A percentile compares a stretch with the other conserved stretches of the same genome.
These are phyloP conservation scores for Suillus decipiens DNA, from an alignment of 768 basidiomycete species.

Conservation along the genomic window DNA sequence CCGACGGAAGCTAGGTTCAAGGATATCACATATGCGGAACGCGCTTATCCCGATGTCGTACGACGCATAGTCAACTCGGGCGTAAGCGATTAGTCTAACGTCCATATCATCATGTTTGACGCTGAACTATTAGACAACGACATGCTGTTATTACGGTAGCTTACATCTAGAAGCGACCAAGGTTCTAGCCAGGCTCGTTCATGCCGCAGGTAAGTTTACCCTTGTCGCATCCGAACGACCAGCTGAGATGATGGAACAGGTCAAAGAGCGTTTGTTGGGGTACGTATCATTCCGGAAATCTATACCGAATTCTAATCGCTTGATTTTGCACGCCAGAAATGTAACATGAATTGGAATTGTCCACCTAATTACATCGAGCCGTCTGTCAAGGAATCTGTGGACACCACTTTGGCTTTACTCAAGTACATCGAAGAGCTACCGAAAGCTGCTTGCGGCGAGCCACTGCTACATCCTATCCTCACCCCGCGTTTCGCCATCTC, in stretches of 20 bases:
- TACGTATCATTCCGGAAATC: constrained; percentile 38
- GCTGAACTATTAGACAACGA: constrained; percentile 76
- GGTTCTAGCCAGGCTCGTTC: constrained; percentile 74
- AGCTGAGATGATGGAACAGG: constrained; percentile 41
- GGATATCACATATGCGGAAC: constrained; percentile 67
- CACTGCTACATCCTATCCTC: constrained; percentile 84
- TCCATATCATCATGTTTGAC: constrained; percentile 13
- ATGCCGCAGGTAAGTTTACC: constrained; percentile 50
- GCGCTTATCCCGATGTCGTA: constrained; percentile 72
- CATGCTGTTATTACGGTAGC: constrained; percentile 89
- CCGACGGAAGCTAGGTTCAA: constrained; percentile 81
- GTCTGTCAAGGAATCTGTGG: constrained; percentile 57
- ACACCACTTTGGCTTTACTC: constrained; percentile 65
- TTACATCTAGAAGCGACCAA: constrained; percentile 82
- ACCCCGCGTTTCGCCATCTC: constrained; percentile 97
- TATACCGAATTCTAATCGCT: neutral
- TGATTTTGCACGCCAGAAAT: constrained; percentile 30
- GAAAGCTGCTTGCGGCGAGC: constrained; percentile 36
- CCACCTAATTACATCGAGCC: constrained; percentile 72
- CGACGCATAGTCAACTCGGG: constrained; percentile 70
- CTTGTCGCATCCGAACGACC: constrained; percentile 2
- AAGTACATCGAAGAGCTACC: constrained; percentile 63
- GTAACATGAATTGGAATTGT: constrained; percentile 57
- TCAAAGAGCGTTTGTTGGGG: constrained; percentile 85
- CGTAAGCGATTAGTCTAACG: constrained; percentile 46